phyloP scores from a whole-genome alignment of 306 rosid species.

The Lathyrus oleraceus region DNA sequence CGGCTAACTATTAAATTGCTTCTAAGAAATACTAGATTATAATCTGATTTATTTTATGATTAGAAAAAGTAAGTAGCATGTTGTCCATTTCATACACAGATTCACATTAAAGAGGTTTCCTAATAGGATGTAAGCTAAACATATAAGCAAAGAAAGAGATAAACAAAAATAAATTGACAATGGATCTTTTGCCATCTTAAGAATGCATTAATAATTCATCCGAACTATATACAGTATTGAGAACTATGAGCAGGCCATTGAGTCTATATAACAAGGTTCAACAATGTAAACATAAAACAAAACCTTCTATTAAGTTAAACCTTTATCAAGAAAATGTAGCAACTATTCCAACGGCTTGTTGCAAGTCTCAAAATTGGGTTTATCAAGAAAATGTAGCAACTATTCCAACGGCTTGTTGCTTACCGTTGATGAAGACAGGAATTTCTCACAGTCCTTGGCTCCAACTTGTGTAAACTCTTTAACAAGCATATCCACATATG shows the following conservation, averaged over 20 bases:
- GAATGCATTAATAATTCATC: neutral
- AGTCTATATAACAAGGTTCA: conserved; percentile 27
- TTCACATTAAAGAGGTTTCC: neutral
- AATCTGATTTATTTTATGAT: neutral
- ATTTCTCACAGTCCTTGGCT: conserved; percentile 58
- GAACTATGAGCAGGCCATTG: conserved; percentile 40
- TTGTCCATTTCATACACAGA: neutral
- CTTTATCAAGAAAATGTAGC: conserved; percentile 37
- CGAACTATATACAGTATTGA: conserved; percentile 46
- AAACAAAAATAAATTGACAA: neutral
- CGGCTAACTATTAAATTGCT: neutral
- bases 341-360: conserved; percentile 6
- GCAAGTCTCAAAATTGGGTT: too few relatives aligned
- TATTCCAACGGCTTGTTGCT: conserved; percentile 16
- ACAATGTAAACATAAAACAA: conserved; percentile 29
- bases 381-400: conserved; percentile 35
- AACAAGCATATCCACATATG: conserved; percentile 46
- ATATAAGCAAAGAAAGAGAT: neutral
- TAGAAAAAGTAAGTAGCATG: neutral
- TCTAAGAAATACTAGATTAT: neutral
- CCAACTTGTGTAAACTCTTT: conserved; percentile 54
- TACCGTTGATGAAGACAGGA: conserved; percentile 38
- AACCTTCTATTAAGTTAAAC: conserved; percentile 26
- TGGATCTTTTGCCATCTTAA: conserved; percentile 16
- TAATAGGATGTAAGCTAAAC: neutral